Evolutionary conservation across 257 asterid species (phyloP).

Genomic region (Agastache rugosa): DNA sequence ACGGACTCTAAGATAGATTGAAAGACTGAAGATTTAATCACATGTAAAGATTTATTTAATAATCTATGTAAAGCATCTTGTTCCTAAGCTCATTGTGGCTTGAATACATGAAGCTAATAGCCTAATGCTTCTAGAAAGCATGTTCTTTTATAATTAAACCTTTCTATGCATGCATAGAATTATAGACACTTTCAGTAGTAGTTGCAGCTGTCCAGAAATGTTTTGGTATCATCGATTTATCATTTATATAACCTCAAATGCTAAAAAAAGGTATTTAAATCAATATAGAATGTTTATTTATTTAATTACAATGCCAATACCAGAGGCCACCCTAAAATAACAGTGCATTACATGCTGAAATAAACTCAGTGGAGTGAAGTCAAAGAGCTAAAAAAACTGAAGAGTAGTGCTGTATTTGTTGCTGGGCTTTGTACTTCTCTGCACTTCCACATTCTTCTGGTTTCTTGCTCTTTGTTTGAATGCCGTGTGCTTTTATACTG

Average conservation of each 20-base stretch:
- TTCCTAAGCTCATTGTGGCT: slow-evolving; percentile 2
- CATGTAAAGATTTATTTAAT: background rate
- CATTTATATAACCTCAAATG: background rate
- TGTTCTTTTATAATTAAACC: background rate
- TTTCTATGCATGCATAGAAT: slow-evolving; percentile 1
- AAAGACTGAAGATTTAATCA: slow-evolving; percentile 13
- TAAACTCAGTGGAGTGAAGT: slow-evolving; percentile 1
- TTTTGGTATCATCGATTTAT: background rate
- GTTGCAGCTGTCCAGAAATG: background rate
- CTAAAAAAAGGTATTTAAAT: background rate
- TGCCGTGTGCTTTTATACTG: background rate
- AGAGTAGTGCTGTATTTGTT: slow-evolving; percentile 10
- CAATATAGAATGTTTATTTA: background rate
- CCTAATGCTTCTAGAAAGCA: slow-evolving; percentile 12
- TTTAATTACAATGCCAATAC: background rate
- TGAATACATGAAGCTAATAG: background rate
- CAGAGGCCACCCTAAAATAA: background rate
- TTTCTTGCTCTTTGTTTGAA: slow-evolving; percentile 11
- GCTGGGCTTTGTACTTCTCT: slow-evolving; percentile 1
- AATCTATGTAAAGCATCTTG: slow-evolving; percentile 19
- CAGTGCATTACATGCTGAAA: slow-evolving; percentile 11
- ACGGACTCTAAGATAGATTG: background rate
- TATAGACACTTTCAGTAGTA: slow-evolving; percentile 2
- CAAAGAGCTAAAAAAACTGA: background rate
- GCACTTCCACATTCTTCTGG: slow-evolving; percentile 18